A percentile compares a stretch with the other conserved stretches of the same genome.
phyloP scores from a whole-genome alignment of 768 basidiomycete genomes.

The Kondoa subrosea region DNA sequence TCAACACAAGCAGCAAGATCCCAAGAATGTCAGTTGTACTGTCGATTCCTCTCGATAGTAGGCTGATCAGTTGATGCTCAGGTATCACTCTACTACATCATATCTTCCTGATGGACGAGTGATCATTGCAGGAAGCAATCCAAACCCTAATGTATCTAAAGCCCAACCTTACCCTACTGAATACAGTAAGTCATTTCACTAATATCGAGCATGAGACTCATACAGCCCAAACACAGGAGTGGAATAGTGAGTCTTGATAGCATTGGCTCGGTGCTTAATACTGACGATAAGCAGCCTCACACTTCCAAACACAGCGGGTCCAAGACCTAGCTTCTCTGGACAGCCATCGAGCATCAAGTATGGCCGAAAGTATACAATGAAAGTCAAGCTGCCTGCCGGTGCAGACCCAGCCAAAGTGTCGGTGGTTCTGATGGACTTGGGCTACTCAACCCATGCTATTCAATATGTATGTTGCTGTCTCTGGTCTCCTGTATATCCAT shows the following conservation, averaged over 20 bases:
- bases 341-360: not conserved
- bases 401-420: not conserved
- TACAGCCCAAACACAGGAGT: conserved; percentile 28
- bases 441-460: too few relatives aligned
- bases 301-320: not conserved
- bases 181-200: too few relatives aligned
- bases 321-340: not conserved
- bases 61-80: too few relatives aligned
- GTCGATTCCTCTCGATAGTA: too few relatives aligned
- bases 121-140: conserved; percentile 79
- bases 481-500: too few relatives aligned
- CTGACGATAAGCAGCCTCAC: not conserved
- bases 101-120: conserved; percentile 71
- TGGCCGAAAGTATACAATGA: not conserved
- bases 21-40: too few relatives aligned
- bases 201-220: conserved; percentile 3
- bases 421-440: not conserved
- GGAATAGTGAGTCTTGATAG: conserved; percentile 36
- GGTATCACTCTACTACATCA: conserved; percentile 83
- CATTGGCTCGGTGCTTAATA: not conserved
- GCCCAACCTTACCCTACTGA: not conserved
- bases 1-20: conserved; percentile 43
- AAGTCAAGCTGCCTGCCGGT: not conserved
- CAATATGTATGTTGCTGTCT: too few relatives aligned
- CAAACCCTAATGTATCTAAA: conserved; percentile 47